Base-by-base conservation (phyloP, 2,329 filamentous ascomycete species). In the Lachnellula subtilissima region DNA sequence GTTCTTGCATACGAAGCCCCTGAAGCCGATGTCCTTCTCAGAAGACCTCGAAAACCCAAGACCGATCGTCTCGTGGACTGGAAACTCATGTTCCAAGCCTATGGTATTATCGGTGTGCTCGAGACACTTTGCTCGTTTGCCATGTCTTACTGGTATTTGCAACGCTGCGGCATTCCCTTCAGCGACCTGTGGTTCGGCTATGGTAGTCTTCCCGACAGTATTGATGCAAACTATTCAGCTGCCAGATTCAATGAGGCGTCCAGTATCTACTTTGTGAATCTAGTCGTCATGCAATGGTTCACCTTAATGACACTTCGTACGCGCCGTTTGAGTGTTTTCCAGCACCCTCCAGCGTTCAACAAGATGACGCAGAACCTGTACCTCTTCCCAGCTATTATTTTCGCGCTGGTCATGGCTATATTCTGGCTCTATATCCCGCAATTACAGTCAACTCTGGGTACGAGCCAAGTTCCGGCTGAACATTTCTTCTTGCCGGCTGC, bases 201-300 rank as follows among this genome's bases (percentile, higher is more conserved):
- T 66, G 85, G 85, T 50, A 72, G 72, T 39, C 67, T 72, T 3
- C 72, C 75, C 48, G 72, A 67, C 0, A 68, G 69, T 4, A 73
- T 78, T 14, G 70, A 79, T 25, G 80, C 80, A 61, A 73, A 77
- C 3, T 78, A 83, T 53, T 82, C 81, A 64, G 82, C 81, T 54
- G 74, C 81, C 53, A 83, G 77, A 57, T 43, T 66, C 15, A 59
- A 53, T 40, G 69, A 64, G 54, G 60, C 67, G 50, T 76, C 54
- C 50, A 75, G 69, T 15, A 85, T 93, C 57, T 92, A 92, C 71
- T 92, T 92, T 64, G 81, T 91, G 62, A 92, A 86, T 57, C 74
- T 93, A 22, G 88, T 93, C 2, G 84, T 92, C 49, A 90, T 92
- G 78, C 86, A 89, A 76, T 86, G 85, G 77, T 91, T 91, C 76